Conservation (phyloP, 1,284 basidiomycete genomes). For the Melampsora abietis-canadensis region DNA sequence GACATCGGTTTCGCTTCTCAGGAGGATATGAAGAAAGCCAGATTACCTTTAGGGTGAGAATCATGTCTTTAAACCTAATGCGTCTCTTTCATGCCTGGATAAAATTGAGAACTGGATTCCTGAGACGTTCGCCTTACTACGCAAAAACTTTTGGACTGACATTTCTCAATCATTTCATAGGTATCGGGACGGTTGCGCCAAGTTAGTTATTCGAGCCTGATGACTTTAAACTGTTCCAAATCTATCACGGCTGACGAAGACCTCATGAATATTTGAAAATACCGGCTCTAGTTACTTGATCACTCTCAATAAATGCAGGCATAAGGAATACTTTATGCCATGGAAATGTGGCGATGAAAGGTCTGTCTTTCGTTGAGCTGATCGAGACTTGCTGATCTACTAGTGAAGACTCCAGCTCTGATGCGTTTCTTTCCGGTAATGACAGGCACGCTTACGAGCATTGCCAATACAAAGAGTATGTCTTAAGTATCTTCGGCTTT, state of each 20-base stretch:
- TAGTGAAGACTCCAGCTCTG: neutral
- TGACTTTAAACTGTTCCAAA: neutral
- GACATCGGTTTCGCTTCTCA: slow-evolving; percentile 41
- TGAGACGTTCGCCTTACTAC: too few relatives aligned
- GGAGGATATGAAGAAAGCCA: slow-evolving; percentile 43
- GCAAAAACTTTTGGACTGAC: too few relatives aligned
- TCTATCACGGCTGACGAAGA: neutral
- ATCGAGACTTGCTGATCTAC: neutral
- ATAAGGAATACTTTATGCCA: slow-evolving; percentile 42
- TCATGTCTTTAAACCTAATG: neutral
- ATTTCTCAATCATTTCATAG: neutral
- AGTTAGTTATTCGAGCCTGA: slow-evolving; percentile 16
- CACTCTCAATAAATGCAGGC: slow-evolving; percentile 41
- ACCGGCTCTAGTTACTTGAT: slow-evolving; percentile 31
- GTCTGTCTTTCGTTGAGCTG: neutral
- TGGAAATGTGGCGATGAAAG: slow-evolving; percentile 43
- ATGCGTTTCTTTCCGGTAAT: too few relatives aligned
- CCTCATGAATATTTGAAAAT: neutral
- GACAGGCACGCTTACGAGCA: slow-evolving; percentile 43
- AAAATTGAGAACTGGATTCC: too few relatives aligned
- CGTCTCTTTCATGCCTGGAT: too few relatives aligned
- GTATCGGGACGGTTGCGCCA: slow-evolving; percentile 41
- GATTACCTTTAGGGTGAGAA: slow-evolving; percentile 36
- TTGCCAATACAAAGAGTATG: slow-evolving; percentile 44
- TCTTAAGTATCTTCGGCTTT: neutral